Percentiles rank a stretch among this genome's conserved stretches.
Evolutionary conservation across 495 filamentous ascomycete species (phyloP).

Genomic region (Hypoxylon subgilvum): DNA sequence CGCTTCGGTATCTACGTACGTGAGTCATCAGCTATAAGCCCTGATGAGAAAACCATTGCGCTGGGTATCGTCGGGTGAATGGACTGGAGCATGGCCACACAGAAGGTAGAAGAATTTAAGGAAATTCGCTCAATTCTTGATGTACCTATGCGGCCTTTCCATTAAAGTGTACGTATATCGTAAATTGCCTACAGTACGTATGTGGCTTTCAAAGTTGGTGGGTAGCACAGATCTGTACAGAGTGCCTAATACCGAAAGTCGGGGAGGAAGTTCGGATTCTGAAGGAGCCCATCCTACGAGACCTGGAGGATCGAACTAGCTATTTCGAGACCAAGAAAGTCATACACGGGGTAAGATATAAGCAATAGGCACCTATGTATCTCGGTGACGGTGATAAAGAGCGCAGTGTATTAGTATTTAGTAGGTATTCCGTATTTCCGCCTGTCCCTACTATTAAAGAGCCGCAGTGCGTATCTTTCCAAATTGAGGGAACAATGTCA

Average conservation of each 20-base stretch:
- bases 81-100: not conserved
- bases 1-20: not conserved
- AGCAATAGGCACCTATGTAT: not conserved
- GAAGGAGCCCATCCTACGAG: slow-evolving; percentile 3
- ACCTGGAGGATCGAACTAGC: slow-evolving; percentile 13
- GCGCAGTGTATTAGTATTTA: slow-evolving; percentile 14
- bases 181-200: no score
- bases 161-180: no score
- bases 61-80: not conserved
- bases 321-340: slow-evolving; percentile 1
- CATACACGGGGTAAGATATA: not conserved
- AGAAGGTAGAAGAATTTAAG: not conserved
- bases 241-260: slow-evolving; percentile 18
- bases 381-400: slow-evolving; percentile 10
- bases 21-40: not conserved
- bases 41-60: not conserved
- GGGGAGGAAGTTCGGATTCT: slow-evolving; percentile 19
- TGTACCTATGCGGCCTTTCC: no score
- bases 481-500: slow-evolving; percentile 20
- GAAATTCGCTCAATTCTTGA: not conserved
- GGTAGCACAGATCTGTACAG: slow-evolving; percentile 30
- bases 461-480: slow-evolving; percentile 32
- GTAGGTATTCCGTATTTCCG: slow-evolving; percentile 2
- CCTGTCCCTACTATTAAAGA: slow-evolving; percentile 18
- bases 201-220: slow-evolving; percentile 16